These are phyloP conservation scores for Fusarium musae DNA, from an alignment of 2,329 filamentous ascomycete species.

Conservation along the genomic window DNA sequence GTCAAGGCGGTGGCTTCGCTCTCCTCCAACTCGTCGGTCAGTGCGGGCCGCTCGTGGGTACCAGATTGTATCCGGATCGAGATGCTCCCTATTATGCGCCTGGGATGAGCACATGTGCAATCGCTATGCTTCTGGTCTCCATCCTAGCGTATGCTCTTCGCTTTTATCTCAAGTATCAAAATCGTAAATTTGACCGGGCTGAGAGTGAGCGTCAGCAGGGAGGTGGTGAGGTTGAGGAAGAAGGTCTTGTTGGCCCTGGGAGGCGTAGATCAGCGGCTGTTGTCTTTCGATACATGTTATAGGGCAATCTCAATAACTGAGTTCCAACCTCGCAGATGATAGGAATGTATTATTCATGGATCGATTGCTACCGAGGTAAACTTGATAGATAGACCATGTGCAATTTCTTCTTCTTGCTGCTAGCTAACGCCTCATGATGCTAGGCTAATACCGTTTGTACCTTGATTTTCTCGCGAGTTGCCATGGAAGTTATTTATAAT, in stretches of 20 bases:
- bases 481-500: neutral
- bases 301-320: slow-evolving; percentile 7
- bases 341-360: neutral
- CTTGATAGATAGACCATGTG: slow-evolving; percentile 18
- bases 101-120: slow-evolving; percentile 72
- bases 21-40: slow-evolving; percentile 86
- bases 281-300: slow-evolving; percentile 62
- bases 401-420: slow-evolving; percentile 19
- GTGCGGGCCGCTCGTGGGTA: slow-evolving; percentile 78
- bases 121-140: slow-evolving; percentile 71
- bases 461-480: neutral
- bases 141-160: slow-evolving; percentile 65
- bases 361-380: neutral
- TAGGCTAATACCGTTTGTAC: neutral
- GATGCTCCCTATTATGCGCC: slow-evolving; percentile 70
- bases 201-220: slow-evolving; percentile 43
- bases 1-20: slow-evolving; percentile 80
- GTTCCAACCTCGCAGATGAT: neutral
- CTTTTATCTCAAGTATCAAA: slow-evolving; percentile 62
- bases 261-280: slow-evolving; percentile 34
- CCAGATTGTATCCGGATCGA: slow-evolving; percentile 69
- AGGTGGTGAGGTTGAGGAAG: slow-evolving; percentile 50
- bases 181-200: slow-evolving; percentile 56
- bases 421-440: slow-evolving; percentile 21
- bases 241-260: slow-evolving; percentile 52